Evolutionary conservation across 805 yeast species (phyloP), one percentile per base, ranked within the genome.

Genomic region (Sugiyamaella valdiviana): DNA sequence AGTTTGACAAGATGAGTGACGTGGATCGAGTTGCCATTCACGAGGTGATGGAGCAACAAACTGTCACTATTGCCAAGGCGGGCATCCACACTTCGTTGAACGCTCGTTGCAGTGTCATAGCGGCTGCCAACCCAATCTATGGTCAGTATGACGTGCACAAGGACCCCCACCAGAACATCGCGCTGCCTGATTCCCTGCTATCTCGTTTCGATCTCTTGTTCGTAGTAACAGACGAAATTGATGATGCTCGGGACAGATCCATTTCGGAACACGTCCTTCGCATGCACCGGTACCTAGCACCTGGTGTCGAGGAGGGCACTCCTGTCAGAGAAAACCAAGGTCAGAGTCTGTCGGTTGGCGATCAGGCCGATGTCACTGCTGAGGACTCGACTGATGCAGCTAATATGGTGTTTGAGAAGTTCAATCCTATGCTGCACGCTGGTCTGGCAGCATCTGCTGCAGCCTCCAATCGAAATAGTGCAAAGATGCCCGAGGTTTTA

Each of bases 41-140:
- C 69, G 99, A 93, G 76, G 99, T 93, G 44, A 93, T 93, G 99
- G 99, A 93, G 72, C 99, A 93, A 70, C 99, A 93, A 67, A 93
- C 99, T 0, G 96, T 91, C 23, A 90, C 98, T 2, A 90, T 91
- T 62, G 95, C 98, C 45, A 91, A 91, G 66, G 99, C 98, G 4
- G 99, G 99, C 55, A 91, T 91, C 60, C 97, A 91, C 66, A 90
- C 98, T 2, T 85, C 98, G 5, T 75, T 91, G 57, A 91, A 91
- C 63, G 98, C 99, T 12, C 80, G 99, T 61, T 91, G 98, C 71
- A 85, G 95, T 23, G 98, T 91, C 15, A 78, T 91, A 56, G 98
- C 98, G 0, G 99, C 99, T 29, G 99, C 99, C 6, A 91, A 91
- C 65, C 99, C 99, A 1, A 88, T 91, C 1, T 90, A 81, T 67